A percentile compares a stretch with the other conserved stretches of the same genome.
Evolutionary conservation across 1,284 basidiomycete genomes (phyloP).

Genomic region (Ceratobasidium sp.): DNA sequence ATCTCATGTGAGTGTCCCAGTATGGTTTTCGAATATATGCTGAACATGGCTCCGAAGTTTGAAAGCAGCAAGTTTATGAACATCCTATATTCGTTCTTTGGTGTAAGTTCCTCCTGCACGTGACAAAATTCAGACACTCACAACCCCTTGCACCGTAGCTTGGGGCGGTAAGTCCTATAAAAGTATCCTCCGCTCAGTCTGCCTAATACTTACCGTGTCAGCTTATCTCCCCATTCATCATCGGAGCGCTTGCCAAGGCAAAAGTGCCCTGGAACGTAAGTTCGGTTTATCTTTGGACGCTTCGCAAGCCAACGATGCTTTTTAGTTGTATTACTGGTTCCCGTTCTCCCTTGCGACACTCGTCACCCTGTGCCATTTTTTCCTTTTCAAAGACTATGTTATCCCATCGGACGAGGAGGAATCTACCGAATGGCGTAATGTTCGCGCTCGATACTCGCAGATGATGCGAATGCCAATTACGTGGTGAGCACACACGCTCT

Average conservation of each 20-base stretch:
- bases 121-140: not conserved
- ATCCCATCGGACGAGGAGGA: constrained; percentile 13
- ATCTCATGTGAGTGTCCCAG: constrained; percentile 18
- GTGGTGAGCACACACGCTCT: not conserved
- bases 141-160: not conserved
- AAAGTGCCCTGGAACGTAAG: constrained; percentile 22
- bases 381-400: constrained; percentile 26
- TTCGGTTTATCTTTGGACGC: no score
- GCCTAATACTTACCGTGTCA: not conserved
- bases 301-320: not conserved
- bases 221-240: constrained; percentile 28
- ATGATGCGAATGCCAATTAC: constrained; percentile 33
- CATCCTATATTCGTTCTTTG: constrained; percentile 38
- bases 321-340: constrained; percentile 37
- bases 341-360: constrained; percentile 10
- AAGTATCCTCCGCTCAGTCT: not conserved
- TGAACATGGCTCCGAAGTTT: constrained; percentile 2
- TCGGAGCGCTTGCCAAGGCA: constrained; percentile 20
- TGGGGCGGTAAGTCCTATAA: constrained; percentile 10
- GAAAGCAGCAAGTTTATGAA: constrained; percentile 36
- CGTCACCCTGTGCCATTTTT: constrained; percentile 24
- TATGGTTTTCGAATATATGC: not conserved
- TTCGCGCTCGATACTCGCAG: constrained; percentile 1
- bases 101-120: not conserved
- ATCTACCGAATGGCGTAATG: constrained; percentile 4